A percentile compares a stretch with the other conserved stretches of the same genome.
phyloP scores from a whole-genome alignment of 2,329 filamentous ascomycete genomes.

The Knufia petricola region DNA sequence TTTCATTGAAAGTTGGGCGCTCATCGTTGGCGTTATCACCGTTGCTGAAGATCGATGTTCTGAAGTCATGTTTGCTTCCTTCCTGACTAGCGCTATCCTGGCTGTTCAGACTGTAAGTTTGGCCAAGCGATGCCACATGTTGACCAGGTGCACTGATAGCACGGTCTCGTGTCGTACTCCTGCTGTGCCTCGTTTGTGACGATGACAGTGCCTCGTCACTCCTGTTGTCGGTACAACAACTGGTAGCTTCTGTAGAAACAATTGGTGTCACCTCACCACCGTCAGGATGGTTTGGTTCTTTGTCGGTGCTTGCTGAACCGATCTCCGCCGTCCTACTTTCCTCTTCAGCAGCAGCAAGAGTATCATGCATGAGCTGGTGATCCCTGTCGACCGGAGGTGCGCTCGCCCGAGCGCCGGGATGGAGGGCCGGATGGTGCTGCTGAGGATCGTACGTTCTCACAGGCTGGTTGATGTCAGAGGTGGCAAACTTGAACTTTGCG shows the following conservation, averaged over 20 bases:
- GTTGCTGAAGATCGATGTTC: constrained; percentile 19
- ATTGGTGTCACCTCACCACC: constrained; percentile 14
- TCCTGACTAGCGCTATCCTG: constrained; percentile 19
- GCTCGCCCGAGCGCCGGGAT: constrained; percentile 15
- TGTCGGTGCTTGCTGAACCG: not conserved
- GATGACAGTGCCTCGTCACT: constrained; percentile 10
- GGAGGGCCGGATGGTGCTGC: constrained; percentile 10
- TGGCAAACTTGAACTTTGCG: constrained; percentile 20
- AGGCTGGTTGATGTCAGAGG: constrained; percentile 17
- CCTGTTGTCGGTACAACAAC: constrained; percentile 14
- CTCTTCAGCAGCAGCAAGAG: constrained; percentile 3
- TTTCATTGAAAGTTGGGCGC: not conserved
- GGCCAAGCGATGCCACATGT: constrained; percentile 9
- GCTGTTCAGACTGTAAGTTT: constrained; percentile 20
- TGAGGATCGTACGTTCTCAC: constrained; percentile 18
- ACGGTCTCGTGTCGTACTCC: constrained; percentile 15
- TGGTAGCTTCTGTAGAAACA: constrained; percentile 15
- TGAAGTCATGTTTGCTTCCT: constrained; percentile 20
- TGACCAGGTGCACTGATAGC: constrained; percentile 17
- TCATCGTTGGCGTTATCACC: constrained; percentile 14
- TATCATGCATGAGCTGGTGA: constrained; percentile 1
- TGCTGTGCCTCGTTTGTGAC: constrained; percentile 14
- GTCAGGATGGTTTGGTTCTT: constrained; percentile 8
- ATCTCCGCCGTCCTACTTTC: not conserved
- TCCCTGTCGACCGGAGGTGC: constrained; percentile 14